These are phyloP conservation scores for Xylaria sp. DNA, from an alignment of 2,329 filamentous ascomycete species.

Conservation along the genomic window DNA sequence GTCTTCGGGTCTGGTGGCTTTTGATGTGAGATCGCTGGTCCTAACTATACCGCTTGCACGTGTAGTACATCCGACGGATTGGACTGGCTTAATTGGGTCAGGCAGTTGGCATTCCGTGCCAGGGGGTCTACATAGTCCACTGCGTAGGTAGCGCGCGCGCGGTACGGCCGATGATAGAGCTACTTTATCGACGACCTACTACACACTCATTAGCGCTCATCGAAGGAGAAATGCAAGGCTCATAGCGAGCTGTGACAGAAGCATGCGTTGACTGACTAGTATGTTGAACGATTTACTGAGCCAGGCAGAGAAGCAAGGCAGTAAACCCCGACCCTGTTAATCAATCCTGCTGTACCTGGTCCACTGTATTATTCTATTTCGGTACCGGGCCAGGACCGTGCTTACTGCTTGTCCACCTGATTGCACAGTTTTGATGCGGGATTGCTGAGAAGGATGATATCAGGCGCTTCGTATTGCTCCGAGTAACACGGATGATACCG, in stretches of 20 bases:
- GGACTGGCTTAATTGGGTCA: slow-evolving; percentile 7
- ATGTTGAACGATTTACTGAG: slow-evolving; percentile 12
- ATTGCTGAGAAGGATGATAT: slow-evolving; percentile 17
- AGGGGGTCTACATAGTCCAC: too few species aligned
- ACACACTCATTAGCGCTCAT: neutral
- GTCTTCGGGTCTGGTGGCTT: slow-evolving; percentile 38
- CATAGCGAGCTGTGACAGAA: neutral
- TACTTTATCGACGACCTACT: neutral
- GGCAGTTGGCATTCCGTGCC: neutral
- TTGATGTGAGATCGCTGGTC: slow-evolving; percentile 36
- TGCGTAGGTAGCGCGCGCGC: too few species aligned
- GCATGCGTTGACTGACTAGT: neutral
- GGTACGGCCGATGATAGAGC: too few species aligned
- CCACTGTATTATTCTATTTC: slow-evolving; percentile 30
- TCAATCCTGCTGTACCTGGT: slow-evolving; percentile 9
- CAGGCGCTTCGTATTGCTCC: slow-evolving; percentile 35
- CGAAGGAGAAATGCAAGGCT: neutral
- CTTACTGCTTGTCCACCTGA: slow-evolving; percentile 10
- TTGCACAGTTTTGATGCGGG: slow-evolving; percentile 21
- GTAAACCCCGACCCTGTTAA: slow-evolving; percentile 15
- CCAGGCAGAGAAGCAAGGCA: slow-evolving; percentile 13
- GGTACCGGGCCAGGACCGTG: slow-evolving; percentile 28
- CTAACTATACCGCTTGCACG: slow-evolving; percentile 6
- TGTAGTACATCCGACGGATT: slow-evolving; percentile 14
- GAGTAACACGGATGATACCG: slow-evolving; percentile 35